A percentile compares a stretch with the other conserved stretches of the same genome.
Evolutionary conservation across 1,284 basidiomycete genomes (phyloP).

Genomic region (Marasmius fiardii): DNA sequence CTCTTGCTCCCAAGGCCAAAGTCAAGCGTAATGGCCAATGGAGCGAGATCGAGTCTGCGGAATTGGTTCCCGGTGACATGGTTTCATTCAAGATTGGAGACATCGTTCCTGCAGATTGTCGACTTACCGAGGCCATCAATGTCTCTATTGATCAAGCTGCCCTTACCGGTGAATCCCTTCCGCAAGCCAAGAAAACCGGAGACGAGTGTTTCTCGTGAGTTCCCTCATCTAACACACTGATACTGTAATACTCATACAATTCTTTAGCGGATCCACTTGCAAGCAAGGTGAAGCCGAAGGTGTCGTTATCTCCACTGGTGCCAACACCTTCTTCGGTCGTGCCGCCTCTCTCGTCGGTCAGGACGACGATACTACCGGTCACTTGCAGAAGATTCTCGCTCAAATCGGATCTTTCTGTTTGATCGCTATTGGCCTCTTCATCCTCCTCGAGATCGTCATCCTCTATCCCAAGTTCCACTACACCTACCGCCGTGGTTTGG

Average conservation of each 20-base stretch:
- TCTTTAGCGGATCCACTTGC: slow-evolving; percentile 83
- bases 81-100: slow-evolving; percentile 98
- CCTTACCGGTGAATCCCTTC: slow-evolving; percentile 93
- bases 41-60: slow-evolving; percentile 86
- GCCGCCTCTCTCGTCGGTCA: slow-evolving; percentile 94
- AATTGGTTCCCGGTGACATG: slow-evolving; percentile 92
- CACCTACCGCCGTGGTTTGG: slow-evolving; percentile 89
- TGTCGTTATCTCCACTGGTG: slow-evolving; percentile 94
- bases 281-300: slow-evolving; percentile 98
- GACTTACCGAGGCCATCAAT: slow-evolving; percentile 93
- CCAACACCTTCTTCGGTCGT: slow-evolving; percentile 95
- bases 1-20: slow-evolving; percentile 96
- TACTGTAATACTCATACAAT: slow-evolving; percentile 9
- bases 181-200: slow-evolving; percentile 84
- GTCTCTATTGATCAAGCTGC: slow-evolving; percentile 97
- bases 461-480: slow-evolving; percentile 88
- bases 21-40: slow-evolving; percentile 83
- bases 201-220: slow-evolving; percentile 96
- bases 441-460: slow-evolving; percentile 85
- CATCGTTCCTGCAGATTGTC: slow-evolving; percentile 93
- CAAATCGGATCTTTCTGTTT: slow-evolving; percentile 97
- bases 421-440: slow-evolving; percentile 91
- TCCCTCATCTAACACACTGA: not conserved
- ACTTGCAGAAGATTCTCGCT: slow-evolving; percentile 96
- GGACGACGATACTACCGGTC: slow-evolving; percentile 94